Evolutionary conservation across 768 basidiomycete genomes (phyloP).

Genomic region (Boletus insuetus): DNA sequence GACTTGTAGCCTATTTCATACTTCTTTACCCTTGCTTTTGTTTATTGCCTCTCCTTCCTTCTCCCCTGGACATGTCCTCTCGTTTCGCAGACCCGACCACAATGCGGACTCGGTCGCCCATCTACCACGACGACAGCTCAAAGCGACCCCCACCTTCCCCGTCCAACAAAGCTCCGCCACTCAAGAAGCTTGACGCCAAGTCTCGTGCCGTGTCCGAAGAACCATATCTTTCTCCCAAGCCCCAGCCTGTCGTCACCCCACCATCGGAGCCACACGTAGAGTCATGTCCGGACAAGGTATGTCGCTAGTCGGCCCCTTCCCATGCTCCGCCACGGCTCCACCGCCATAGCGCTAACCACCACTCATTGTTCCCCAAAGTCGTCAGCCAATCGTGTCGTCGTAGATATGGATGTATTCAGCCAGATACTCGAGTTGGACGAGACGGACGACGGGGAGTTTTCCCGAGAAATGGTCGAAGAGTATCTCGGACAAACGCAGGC

Average conservation of each 20-base stretch:
- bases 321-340: background rate
- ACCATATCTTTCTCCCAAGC: conserved; percentile 9
- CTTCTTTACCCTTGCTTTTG: conserved; percentile 11
- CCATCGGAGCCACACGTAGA: conserved; percentile 16
- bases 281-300: conserved; percentile 30
- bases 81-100: conserved; percentile 27
- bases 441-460: conserved; percentile 73
- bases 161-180: conserved; percentile 29
- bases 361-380: conserved; percentile 3
- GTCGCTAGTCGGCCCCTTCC: conserved; percentile 2
- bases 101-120: conserved; percentile 31
- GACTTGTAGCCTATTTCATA: conserved; percentile 29
- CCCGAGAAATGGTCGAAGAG: conserved; percentile 68
- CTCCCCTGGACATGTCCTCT: conserved; percentile 23
- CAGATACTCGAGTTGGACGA: conserved; percentile 95
- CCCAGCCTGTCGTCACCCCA: background rate
- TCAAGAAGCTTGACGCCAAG: conserved; percentile 32
- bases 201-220: conserved; percentile 32
- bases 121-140: conserved; percentile 26
- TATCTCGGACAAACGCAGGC: conserved; percentile 78
- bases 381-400: conserved; percentile 34
- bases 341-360: conserved; percentile 6
- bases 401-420: conserved; percentile 77
- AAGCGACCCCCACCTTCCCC: conserved; percentile 34
- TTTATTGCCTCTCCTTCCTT: background rate